A percentile compares a stretch with the other conserved stretches of the same genome.
phyloP scores from a whole-genome alignment of 805 yeast genomes.

The Diddensiella caesifluorescens region DNA sequence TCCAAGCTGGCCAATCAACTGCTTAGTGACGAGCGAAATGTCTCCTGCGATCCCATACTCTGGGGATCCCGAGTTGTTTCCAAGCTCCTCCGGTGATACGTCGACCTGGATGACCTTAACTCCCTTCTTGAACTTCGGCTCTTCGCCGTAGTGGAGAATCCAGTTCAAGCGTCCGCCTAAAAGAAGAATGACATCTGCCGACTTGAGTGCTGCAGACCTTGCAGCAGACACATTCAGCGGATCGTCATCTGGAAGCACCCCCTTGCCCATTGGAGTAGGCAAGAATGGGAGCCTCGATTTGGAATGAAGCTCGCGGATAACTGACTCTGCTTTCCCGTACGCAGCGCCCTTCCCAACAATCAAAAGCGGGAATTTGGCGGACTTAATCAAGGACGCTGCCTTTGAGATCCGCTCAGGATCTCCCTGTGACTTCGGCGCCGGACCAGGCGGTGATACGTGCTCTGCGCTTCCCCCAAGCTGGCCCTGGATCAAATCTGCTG shows the following conservation, averaged over 20 bases:
- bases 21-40: slow-evolving; percentile 37
- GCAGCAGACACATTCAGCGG: slow-evolving; percentile 54
- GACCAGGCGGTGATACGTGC: slow-evolving; percentile 22
- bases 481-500: slow-evolving; percentile 53
- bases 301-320: slow-evolving; percentile 39
- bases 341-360: slow-evolving; percentile 67
- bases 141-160: slow-evolving; percentile 63
- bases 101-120: slow-evolving; percentile 57
- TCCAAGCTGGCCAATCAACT: slow-evolving; percentile 31
- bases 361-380: slow-evolving; percentile 46
- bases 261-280: slow-evolving; percentile 80
- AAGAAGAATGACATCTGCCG: slow-evolving; percentile 54
- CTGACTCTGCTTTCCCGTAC: slow-evolving; percentile 38
- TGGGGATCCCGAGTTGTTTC: slow-evolving; percentile 38
- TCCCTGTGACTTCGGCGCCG: slow-evolving; percentile 37
- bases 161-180: slow-evolving; percentile 68
- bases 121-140: slow-evolving; percentile 44
- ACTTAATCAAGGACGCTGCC: slow-evolving; percentile 34
- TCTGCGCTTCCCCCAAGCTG: slow-evolving; percentile 9
- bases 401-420: slow-evolving; percentile 32
- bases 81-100: slow-evolving; percentile 47
- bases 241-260: slow-evolving; percentile 50
- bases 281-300: slow-evolving; percentile 48
- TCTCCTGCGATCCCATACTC: slow-evolving; percentile 53
- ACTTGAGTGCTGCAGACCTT: slow-evolving; percentile 51